These are phyloP conservation scores for Prototheca cutis DNA, from an alignment of 163 green algal genomes.

Conservation along the genomic window DNA sequence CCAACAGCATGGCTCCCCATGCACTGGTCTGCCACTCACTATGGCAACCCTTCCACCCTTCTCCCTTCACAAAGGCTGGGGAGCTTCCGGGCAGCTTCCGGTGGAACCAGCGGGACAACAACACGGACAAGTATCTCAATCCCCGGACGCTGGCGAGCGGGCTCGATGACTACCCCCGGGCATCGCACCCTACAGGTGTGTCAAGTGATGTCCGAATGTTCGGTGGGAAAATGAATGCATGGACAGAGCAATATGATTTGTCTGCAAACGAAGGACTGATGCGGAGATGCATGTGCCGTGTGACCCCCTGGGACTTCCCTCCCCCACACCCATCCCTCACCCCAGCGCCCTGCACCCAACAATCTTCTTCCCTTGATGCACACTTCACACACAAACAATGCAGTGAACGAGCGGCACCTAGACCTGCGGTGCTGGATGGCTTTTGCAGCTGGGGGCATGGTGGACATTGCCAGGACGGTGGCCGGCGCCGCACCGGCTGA, in stretches of 20 bases:
- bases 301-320: no score
- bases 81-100: slow-evolving; percentile 48
- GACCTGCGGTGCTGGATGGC: slow-evolving; percentile 92
- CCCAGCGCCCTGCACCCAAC: neutral
- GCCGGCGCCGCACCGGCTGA: neutral
- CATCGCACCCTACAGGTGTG: slow-evolving; percentile 66
- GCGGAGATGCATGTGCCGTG: no score
- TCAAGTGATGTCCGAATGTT: no score
- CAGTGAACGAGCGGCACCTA: slow-evolving; percentile 71
- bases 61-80: slow-evolving; percentile 38
- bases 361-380: neutral
- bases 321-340: no score
- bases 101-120: slow-evolving; percentile 57
- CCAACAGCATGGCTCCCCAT: no score
- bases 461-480: slow-evolving; percentile 32
- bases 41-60: no score
- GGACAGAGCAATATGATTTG: no score
- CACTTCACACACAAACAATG: neutral
- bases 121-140: slow-evolving; percentile 68
- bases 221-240: no score
- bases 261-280: no score
- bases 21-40: no score
- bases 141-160: slow-evolving; percentile 83
- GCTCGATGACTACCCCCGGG: slow-evolving; percentile 87
- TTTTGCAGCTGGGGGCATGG: slow-evolving; percentile 37